These are phyloP conservation scores for Nitzschia putrida DNA, from an alignment of 108 stramenopile genomes.

Conservation along the genomic window DNA sequence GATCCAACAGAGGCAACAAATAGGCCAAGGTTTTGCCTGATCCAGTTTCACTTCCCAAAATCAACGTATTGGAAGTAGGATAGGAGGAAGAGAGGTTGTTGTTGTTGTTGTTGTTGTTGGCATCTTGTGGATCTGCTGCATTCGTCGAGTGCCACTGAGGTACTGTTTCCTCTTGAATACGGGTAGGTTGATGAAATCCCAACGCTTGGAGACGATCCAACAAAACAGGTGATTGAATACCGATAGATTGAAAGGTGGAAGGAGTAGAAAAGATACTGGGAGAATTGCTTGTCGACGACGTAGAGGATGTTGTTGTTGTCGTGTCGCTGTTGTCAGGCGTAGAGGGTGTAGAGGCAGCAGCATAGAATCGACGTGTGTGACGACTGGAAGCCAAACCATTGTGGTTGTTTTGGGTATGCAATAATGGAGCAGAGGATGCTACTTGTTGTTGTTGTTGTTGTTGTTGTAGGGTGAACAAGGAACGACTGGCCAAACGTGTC, in stretches of 20 bases:
- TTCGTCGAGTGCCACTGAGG: too few relatives aligned
- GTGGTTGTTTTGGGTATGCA: too few relatives aligned
- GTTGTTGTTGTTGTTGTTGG: background rate
- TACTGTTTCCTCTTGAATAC: constrained; percentile 77
- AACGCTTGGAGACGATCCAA: constrained; percentile 55
- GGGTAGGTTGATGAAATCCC: constrained; percentile 58
- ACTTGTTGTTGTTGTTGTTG: too few relatives aligned
- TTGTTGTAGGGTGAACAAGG: too few relatives aligned
- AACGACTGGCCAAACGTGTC: too few relatives aligned
- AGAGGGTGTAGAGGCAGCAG: too few relatives aligned
- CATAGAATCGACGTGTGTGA: too few relatives aligned
- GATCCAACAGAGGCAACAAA: constrained; percentile 85
- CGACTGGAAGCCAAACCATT: too few relatives aligned
- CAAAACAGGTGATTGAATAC: constrained; percentile 65
- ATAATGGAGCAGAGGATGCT: too few relatives aligned
- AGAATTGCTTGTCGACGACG: too few relatives aligned
- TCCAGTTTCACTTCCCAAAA: constrained; percentile 94
- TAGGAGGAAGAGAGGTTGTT: background rate
- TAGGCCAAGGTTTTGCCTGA: constrained; percentile 96
- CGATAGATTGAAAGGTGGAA: constrained; percentile 62
- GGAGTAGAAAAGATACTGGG: constrained; percentile 36
- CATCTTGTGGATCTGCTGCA: constrained; percentile 35
- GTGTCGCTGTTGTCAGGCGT: too few relatives aligned
- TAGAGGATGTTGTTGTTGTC: too few relatives aligned
- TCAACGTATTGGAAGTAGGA: constrained; percentile 49